Evolutionary conservation across 108 stramenopile species (phyloP).

Genomic region (Pinguiococcus pyrenoidosus): DNA sequence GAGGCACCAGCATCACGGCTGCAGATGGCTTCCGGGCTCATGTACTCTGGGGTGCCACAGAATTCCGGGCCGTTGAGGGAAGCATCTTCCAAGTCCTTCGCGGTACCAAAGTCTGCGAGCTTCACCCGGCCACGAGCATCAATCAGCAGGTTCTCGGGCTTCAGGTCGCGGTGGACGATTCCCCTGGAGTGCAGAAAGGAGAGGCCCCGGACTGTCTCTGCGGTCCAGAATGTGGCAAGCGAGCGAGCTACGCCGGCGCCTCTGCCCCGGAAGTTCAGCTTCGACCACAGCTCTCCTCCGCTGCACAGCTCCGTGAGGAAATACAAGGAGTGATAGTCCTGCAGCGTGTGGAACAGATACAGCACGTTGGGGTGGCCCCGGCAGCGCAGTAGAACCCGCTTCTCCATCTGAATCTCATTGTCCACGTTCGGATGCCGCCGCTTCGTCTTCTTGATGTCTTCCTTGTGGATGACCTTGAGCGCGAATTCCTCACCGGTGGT

Average conservation of each 20-base stretch:
- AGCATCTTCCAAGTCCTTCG: slow-evolving; percentile 76
- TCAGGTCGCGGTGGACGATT: slow-evolving; percentile 90
- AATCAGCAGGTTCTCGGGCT: slow-evolving; percentile 83
- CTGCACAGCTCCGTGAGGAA: slow-evolving; percentile 70
- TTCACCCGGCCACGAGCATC: slow-evolving; percentile 59
- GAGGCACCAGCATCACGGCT: slow-evolving; percentile 31
- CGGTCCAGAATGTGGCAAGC: slow-evolving; percentile 57
- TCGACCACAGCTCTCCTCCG: slow-evolving; percentile 75
- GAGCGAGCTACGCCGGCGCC: slow-evolving; percentile 54
- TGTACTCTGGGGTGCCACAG: slow-evolving; percentile 97
- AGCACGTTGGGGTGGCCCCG: slow-evolving; percentile 43
- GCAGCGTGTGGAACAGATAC: slow-evolving; percentile 68
- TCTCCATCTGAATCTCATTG: slow-evolving; percentile 94
- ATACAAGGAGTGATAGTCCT: slow-evolving; percentile 57
- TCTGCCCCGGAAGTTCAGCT: slow-evolving; percentile 26
- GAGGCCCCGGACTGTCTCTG: slow-evolving; percentile 67
- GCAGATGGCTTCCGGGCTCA: slow-evolving; percentile 84
- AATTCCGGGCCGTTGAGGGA: slow-evolving; percentile 96
- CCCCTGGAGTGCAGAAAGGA: slow-evolving; percentile 73
- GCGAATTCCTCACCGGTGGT: slow-evolving; percentile 72
- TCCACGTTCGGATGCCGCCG: slow-evolving; percentile 80
- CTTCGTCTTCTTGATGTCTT: slow-evolving; percentile 62
- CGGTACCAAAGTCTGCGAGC: slow-evolving; percentile 92
- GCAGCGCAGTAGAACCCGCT: slow-evolving; percentile 45
- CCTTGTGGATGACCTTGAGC: slow-evolving; percentile 85